These are phyloP conservation scores for Penicillium manginii DNA, from an alignment of 495 filamentous ascomycete genomes.

Conservation along the genomic window DNA sequence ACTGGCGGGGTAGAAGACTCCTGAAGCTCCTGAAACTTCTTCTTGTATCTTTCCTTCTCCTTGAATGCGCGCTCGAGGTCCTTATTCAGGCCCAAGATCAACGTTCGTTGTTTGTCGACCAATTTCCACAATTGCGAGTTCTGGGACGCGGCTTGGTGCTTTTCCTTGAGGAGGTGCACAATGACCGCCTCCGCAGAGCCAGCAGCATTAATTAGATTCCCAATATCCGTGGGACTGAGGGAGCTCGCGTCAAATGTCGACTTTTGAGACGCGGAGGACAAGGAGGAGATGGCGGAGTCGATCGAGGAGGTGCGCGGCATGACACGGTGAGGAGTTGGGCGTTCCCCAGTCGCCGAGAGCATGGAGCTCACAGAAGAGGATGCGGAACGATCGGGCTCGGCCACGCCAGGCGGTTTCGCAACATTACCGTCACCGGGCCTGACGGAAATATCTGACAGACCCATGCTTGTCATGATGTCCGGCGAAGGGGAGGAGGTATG, in stretches of 20 bases:
- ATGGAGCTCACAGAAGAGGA: slow-evolving; percentile 39
- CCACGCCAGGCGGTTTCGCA: slow-evolving; percentile 29
- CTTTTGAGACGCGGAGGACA: slow-evolving; percentile 72
- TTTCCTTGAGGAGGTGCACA: slow-evolving; percentile 86
- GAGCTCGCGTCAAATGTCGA: slow-evolving; percentile 60
- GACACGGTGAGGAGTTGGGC: slow-evolving; percentile 42
- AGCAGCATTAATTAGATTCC: slow-evolving; percentile 74
- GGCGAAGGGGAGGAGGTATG: slow-evolving; percentile 21
- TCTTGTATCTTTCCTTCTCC: slow-evolving; percentile 92
- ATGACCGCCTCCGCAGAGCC: slow-evolving; percentile 91
- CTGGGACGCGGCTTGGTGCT: slow-evolving; percentile 82
- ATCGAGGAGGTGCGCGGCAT: slow-evolving; percentile 87
- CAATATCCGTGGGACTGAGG: slow-evolving; percentile 63
- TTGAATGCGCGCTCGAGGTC: slow-evolving; percentile 90
- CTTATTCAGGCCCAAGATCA: slow-evolving; percentile 93
- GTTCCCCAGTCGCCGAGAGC: slow-evolving; percentile 37
- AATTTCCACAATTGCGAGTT: slow-evolving; percentile 93
- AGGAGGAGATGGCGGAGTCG: slow-evolving; percentile 88
- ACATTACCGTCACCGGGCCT: slow-evolving; percentile 23
- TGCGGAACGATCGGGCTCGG: slow-evolving; percentile 37
- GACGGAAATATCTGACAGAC: slow-evolving; percentile 26
- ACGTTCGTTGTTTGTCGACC: slow-evolving; percentile 92
- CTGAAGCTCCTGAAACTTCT: slow-evolving; percentile 81
- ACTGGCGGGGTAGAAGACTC: slow-evolving; percentile 49
- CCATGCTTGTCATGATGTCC: slow-evolving; percentile 22